Base-by-base conservation (phyloP, 805 yeast genomes). In the Metschnikowia reukaufii region DNA sequence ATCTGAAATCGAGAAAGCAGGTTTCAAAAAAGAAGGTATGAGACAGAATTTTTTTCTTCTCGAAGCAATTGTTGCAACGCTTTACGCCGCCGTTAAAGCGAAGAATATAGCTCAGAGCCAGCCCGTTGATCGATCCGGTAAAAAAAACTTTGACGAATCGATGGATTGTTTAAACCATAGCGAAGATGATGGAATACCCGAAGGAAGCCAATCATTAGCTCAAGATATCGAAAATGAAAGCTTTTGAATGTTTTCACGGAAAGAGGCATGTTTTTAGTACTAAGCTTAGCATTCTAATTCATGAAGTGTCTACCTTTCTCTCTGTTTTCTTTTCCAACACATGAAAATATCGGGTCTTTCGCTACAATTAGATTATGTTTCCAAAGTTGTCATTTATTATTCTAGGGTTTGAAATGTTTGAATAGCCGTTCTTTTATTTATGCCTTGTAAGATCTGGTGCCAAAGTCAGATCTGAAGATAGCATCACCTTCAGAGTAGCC, bases 401-500 rank as follows among this genome's bases (percentile, higher is more conserved):
- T 44, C 47, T 44, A 44, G 38, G 31, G 40, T 25, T 32, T 30
- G 40, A 25, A 25, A 6, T 25, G 29, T 31, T 38, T 30, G 32
- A 31, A 31, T 19, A 29, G 41, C 31, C 36, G 31, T 31, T 31
- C 37, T 36, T 30, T 31, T n/a, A n/a, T 37, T 66, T 68, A 86
- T 50, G 88, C 88, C 63, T 82, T 82, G 48, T 84, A 81, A 43
- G 82, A 73, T 77, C 96, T 84, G 53, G 84, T 66, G 47, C 96
- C 96, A 52, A 85, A 88, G 58, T 61, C 65, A 12, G 88, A 79
- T 73, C 97, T 85, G 80, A 94, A 92, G 47, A 91, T 86, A 51
- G 97, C 95, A 64, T 94, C 98, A 51, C 98, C 99, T 74, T 94
- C 99, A 51, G 98, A 83, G 71, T 90, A 94, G 45, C 97, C 97